Evolutionary conservation across 176 grass and related monocot species (phyloP), one percentile per base, ranked within the genome.

Genomic region (Eremochloa ophiuroides): DNA sequence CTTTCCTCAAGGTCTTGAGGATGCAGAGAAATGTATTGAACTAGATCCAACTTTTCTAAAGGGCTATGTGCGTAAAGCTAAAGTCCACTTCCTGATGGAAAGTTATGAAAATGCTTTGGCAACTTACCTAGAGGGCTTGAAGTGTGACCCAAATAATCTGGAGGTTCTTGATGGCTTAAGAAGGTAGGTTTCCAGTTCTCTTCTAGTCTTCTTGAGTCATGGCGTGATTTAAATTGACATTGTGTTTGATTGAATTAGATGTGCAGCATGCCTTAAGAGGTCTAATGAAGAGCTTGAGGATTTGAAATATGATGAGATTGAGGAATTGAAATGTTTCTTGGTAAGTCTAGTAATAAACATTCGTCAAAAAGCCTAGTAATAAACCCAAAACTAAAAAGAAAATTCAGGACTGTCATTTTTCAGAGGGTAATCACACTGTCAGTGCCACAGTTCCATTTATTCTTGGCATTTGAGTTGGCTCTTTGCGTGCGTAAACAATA

Each of bases 11-110:
- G 84, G 84, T 81, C 71, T 92, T 28, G 73, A 84, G 58, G 90
- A 92, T 80, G 87, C 90, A 30, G 80, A 87, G n/a, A 92, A 87
- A 78, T 92, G 87, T 23, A 73, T 92, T 62, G 90, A 81, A 14
- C 22, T 92, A 34, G 80, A 92, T 84, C 84, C 90, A 34, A 81
- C 71, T 39, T 92, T 89, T 73, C 61, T 88, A 37, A 93, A 89
- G 41, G 80, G 91, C 77, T 89, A 93, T 51, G 23, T 80, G 17
- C 68, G 87, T 65, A 93, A 93, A 87, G 87, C 86, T 48, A 85
- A 77, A 39, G 55, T 64, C 22, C 87, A 85, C 59, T 85, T 85
- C 35, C 71, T 85, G n/a, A 85, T 89, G 87, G 23, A 64, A 30
- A 75, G 76, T 55, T 89, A 85, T 76, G 82, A 89, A 69, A 81